Percentiles rank a stretch among this genome's conserved stretches.
phyloP scores from a whole-genome alignment of 2,329 filamentous ascomycete species.

The Trichoderma sp. region DNA sequence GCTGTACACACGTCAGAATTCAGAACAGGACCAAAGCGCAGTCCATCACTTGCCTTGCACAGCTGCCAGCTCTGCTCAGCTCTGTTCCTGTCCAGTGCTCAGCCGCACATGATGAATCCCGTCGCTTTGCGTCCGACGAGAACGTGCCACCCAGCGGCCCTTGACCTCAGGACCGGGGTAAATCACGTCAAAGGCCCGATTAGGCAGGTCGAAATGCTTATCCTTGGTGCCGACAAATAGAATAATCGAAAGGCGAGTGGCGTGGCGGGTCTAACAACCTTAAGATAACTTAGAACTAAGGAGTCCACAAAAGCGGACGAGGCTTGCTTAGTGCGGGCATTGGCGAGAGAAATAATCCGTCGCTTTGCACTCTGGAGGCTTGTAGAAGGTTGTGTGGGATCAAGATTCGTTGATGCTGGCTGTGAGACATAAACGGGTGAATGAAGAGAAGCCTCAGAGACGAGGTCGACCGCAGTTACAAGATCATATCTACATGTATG shows the following conservation, averaged over 20 bases:
- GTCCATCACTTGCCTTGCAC: neutral
- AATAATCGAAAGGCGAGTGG: neutral
- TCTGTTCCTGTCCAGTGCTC: neutral
- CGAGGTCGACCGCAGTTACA: neutral
- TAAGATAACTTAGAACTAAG: conserved; percentile 19
- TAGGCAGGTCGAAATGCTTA: conserved; percentile 20
- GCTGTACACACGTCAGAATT: neutral
- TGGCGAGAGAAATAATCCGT: neutral
- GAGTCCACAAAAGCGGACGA: neutral
- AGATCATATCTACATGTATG: neutral
- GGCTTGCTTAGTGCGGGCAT: conserved; percentile 14
- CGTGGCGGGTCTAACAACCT: conserved; percentile 21
- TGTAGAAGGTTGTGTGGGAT: neutral
- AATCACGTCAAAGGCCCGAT: conserved; percentile 17
- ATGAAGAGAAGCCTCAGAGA: neutral
- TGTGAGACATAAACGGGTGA: neutral
- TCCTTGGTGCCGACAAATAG: conserved; percentile 15
- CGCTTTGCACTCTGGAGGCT: neutral
- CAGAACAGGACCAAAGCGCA: neutral
- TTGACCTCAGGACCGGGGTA: conserved; percentile 20
- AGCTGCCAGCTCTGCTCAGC: neutral
- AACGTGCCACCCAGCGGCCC: conserved; percentile 4
- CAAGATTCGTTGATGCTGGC: neutral
- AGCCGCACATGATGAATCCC: neutral
- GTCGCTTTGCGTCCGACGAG: neutral